phyloP scores from a whole-genome alignment of 352 stramenopile species.

The Discostella stelligera region DNA sequence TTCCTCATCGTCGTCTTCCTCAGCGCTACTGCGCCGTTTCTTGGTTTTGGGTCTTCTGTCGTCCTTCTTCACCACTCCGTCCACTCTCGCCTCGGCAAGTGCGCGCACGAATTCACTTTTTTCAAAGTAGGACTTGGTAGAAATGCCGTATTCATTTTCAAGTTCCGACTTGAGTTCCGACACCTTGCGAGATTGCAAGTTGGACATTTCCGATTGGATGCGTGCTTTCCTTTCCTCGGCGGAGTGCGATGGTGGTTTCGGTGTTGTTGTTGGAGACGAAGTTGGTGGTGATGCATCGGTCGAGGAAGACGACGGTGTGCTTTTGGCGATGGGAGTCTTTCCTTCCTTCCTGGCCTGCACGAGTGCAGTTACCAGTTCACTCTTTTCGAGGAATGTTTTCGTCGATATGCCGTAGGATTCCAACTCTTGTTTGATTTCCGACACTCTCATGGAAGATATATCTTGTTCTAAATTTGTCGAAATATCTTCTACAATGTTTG shows the following conservation, averaged over 20 bases:
- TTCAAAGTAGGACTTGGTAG: constrained; percentile 63
- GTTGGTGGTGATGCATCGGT: neutral
- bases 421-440: constrained; percentile 52
- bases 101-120: constrained; percentile 72
- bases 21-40: constrained; percentile 27
- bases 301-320: neutral
- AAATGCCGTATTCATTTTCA: constrained; percentile 72
- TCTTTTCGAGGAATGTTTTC: constrained; percentile 54
- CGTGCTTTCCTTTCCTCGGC: neutral
- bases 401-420: constrained; percentile 57
- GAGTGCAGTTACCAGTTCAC: constrained; percentile 47
- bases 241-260: neutral
- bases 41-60: constrained; percentile 19
- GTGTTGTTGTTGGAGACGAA: neutral
- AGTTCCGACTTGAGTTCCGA: constrained; percentile 73
- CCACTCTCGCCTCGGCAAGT: constrained; percentile 62
- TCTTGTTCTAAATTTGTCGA: neutral
- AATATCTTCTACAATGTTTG: neutral
- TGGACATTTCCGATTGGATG: neutral
- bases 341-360: constrained; percentile 28
- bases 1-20: constrained; percentile 55
- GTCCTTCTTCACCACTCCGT: constrained; percentile 43
- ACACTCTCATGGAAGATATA: constrained; percentile 33
- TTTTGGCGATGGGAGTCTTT: neutral
- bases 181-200: constrained; percentile 52